Evolutionary conservation across 1,139 yeast genomes (phyloP).

Genomic region (Geotrichum aggregatum): DNA sequence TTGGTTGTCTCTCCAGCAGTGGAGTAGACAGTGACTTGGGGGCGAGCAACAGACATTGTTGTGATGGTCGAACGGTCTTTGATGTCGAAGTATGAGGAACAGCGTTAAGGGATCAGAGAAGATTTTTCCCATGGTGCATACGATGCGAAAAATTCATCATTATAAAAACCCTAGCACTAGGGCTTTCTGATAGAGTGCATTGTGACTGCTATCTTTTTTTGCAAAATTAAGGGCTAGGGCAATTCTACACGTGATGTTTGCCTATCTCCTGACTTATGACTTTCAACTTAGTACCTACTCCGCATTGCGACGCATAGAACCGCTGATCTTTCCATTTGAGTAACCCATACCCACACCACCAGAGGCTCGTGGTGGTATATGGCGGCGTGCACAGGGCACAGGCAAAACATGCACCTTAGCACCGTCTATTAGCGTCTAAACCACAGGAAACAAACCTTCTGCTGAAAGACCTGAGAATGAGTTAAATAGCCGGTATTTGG

Average conservation of each 20-base stretch:
- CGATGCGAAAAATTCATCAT: background rate
- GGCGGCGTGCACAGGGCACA: no score
- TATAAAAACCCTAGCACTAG: background rate
- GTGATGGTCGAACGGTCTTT: constrained; percentile 16
- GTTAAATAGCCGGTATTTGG: background rate
- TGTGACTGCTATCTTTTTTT: no score
- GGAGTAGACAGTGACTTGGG: constrained; percentile 94
- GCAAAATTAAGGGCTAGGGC: no score
- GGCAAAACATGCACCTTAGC: no score
- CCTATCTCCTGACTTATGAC: background rate
- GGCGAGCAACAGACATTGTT: constrained; percentile 71
- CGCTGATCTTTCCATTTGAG: background rate
- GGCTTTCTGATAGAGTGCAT: no score
- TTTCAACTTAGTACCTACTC: background rate
- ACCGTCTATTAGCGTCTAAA: no score
- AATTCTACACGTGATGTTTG: no score
- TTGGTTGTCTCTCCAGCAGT: constrained; percentile 83
- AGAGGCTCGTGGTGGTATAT: background rate
- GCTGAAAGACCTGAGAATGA: background rate
- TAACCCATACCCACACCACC: background rate
- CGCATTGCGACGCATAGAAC: background rate
- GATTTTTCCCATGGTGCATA: background rate
- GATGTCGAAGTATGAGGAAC: constrained; percentile 7
- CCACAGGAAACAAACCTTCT: background rate
- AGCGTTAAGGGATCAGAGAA: background rate